Evolutionary conservation across 2,329 filamentous ascomycete species (phyloP), one percentile per base, ranked within the genome.

Genomic region (Stagonosporopsis tanaceti): DNA sequence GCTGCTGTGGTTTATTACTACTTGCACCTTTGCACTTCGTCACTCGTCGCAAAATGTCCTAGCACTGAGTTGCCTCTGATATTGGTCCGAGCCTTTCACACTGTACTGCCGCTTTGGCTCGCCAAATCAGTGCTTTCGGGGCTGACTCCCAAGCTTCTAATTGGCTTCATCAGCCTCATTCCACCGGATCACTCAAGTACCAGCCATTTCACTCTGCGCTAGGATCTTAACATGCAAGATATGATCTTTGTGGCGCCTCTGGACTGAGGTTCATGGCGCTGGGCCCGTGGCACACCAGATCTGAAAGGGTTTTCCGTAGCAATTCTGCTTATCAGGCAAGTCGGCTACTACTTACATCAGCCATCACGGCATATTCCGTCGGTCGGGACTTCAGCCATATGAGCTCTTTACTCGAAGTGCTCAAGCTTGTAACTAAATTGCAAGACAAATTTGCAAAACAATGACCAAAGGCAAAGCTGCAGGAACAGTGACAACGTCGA

Each of bases 231-330:
- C 8, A 57, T 57, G 50, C 54, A 27, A 48, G 48, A 52, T 57
- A 40, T 45, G 45, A 53, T 53, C 54, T 40, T 25, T 45, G 54
- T 57, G 54, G 54, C 54, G 54, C 54, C 44, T 53, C 54, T 57
- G 44, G 54, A 57, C 24, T 53, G 44, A 34, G 38, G 27, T 25
- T 57, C 47, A 44, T 45, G 48, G 54, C 44, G 25, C 38, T 47
- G 42, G 47, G 22, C 24, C 27, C 20, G 35, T 30, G 41, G 28
- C 37, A 47, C 22, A 46, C 44, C 25, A 15, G 47, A 22, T 41
- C 11, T n/a, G 25, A 34, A 30, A 41, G 41, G 7, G 32, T 22
- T 20, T 22, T 30, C 24, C 3, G 9, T 28, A 20, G 28, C 11
- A 44, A 32, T 17, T 28, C 27, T 32, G 41, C 34, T 40, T 14